phyloP scores from a whole-genome alignment of 2,329 filamentous ascomycete species.

The Sporothrix phasma region DNA sequence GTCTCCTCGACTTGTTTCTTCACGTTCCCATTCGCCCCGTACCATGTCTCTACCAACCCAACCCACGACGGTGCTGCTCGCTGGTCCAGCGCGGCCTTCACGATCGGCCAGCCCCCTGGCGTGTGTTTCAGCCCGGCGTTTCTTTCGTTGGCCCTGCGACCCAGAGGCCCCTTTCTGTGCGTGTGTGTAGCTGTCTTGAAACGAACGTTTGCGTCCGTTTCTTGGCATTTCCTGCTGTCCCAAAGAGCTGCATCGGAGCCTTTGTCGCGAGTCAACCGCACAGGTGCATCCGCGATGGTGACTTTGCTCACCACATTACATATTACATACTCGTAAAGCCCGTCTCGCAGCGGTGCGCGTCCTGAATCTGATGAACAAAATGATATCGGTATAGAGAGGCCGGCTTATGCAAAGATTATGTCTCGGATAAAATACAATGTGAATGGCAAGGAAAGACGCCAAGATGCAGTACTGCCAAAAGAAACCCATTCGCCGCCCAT shows the following conservation, averaged over 20 bases:
- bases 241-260: not conserved
- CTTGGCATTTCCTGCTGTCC: not conserved
- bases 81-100: not conserved
- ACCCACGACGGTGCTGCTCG: not conserved
- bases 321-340: too few relatives aligned
- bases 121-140: conserved; percentile 9
- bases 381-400: conserved; percentile 5
- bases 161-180: not conserved
- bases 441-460: not conserved
- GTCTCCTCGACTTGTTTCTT: not conserved
- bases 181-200: conserved; percentile 10
- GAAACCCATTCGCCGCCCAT: not conserved
- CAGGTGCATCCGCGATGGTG: too few relatives aligned
- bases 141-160: not conserved
- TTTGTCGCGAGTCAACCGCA: not conserved
- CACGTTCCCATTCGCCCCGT: not conserved
- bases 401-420: not conserved
- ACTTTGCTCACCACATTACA: not conserved
- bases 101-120: not conserved
- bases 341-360: not conserved
- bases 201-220: conserved; percentile 2
- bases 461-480: not conserved
- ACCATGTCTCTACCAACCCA: not conserved
- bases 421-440: not conserved
- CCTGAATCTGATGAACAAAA: not conserved